Evolutionary conservation across 2,329 filamentous ascomycete species (phyloP), one percentile per base, ranked within the genome.

Genomic region (Curvularia sp.): DNA sequence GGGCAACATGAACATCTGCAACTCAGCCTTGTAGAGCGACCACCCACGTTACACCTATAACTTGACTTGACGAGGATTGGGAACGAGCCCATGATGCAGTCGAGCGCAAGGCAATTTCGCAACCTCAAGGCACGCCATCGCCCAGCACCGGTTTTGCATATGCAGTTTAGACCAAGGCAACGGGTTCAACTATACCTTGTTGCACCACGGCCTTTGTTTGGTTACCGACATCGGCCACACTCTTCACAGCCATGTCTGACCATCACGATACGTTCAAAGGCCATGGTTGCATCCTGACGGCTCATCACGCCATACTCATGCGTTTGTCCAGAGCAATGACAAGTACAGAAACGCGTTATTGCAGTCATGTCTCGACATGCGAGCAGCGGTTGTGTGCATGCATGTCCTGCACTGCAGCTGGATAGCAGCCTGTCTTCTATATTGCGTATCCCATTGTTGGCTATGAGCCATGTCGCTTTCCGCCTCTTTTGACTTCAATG

Each of bases 211-310:
- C 51, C 63, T 55, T 47, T 41, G 53, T 57, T 53, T 21, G 50
- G 62, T 53, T 63, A 65, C 68, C 69, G 64, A 71, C 66, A 64
- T 71, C 64, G 67, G 63, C 63, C 59, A 65, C 56, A 50, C 55
- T 25, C 46, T 42, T 57, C 25, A 57, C 55, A 48, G 60, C 58
- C 68, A 65, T 60, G 57, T 62, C 53, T 41, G 48, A 43, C 13
- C 15, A 36, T 41, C 25, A 41, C 18, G 39, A 39, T n/a, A 34
- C 49, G 32, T 13, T 27, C 48, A 30, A 36, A 34, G 8, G 27
- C 32, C 34, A 13, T 41, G 43, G 48, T 45, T 46, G 42, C 36
- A 42, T 49, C 5, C 25, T 34, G 19, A 36, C 47, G n/a, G 28
- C 8, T 32, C 28, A 42, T 38, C 25, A 19, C 43, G 50, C 42